Evolutionary conservation across 257 asterid genomes (phyloP).

Genomic region (Parsonsia alboflavescens): DNA sequence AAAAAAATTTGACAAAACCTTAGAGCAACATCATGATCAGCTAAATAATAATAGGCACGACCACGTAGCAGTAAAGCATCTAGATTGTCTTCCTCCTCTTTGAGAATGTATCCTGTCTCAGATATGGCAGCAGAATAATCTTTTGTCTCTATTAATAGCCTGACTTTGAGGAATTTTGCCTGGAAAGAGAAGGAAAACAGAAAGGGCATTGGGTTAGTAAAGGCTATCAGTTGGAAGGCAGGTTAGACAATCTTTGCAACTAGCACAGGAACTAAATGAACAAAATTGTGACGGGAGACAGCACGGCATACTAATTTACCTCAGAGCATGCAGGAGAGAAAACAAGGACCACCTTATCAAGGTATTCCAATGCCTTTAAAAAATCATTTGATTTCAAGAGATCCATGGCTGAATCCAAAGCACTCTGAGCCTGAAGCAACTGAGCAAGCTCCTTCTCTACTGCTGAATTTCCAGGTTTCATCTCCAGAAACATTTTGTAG

Average conservation of each 20-base stretch:
- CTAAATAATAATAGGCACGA: slow-evolving; percentile 87
- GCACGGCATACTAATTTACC: slow-evolving; percentile 34
- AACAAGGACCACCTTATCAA: slow-evolving; percentile 79
- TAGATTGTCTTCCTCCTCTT: slow-evolving; percentile 76
- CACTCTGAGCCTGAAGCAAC: slow-evolving; percentile 61
- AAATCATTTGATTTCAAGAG: slow-evolving; percentile 66
- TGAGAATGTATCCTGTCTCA: slow-evolving; percentile 78
- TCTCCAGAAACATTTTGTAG: slow-evolving; percentile 71
- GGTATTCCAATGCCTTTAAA: slow-evolving; percentile 58
- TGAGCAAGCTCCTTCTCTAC: slow-evolving; percentile 92
- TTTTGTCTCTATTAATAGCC: slow-evolving; percentile 53
- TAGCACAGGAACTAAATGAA: slow-evolving; percentile 1
- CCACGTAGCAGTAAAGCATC: slow-evolving; percentile 91
- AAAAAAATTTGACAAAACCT: slow-evolving; percentile 38
- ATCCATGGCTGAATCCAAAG: slow-evolving; percentile 59
- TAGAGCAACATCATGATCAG: slow-evolving; percentile 86
- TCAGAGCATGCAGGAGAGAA: slow-evolving; percentile 88
- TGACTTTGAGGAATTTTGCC: slow-evolving; percentile 82
- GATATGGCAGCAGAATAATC: slow-evolving; percentile 81
- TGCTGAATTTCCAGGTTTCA: slow-evolving; percentile 64
- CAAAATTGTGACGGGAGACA: background rate
- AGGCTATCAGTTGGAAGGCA: background rate
- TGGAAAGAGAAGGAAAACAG: slow-evolving; percentile 26
- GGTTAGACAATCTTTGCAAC: background rate
- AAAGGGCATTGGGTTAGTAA: slow-evolving; percentile 9